Evolutionary conservation across 2,329 filamentous ascomycete species (phyloP).

Genomic region (Eutypa lata): DNA sequence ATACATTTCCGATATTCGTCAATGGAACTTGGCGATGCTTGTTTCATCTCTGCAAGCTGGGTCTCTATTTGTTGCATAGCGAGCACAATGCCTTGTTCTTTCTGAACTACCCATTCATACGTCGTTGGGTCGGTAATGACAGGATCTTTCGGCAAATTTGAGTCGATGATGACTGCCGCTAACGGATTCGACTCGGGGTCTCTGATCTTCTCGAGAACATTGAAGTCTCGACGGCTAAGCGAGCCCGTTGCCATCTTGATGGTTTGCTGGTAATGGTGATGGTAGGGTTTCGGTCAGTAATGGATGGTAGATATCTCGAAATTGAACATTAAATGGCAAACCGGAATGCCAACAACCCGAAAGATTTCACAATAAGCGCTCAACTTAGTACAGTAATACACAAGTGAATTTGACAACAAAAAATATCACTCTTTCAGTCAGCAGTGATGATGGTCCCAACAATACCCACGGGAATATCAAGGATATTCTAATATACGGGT

Average conservation of each 20-base stretch:
- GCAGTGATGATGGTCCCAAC: neutral
- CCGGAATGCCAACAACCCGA: neutral
- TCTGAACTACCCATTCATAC: constrained; percentile 49
- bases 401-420: neutral
- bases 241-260: constrained; percentile 43
- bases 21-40: constrained; percentile 34
- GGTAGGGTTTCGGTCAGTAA: neutral
- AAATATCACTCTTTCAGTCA: neutral
- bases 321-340: neutral
- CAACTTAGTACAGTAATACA: neutral
- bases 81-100: constrained; percentile 52
- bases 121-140: constrained; percentile 47
- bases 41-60: constrained; percentile 42
- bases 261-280: neutral
- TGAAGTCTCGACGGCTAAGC: constrained; percentile 57
- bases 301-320: neutral
- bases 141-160: constrained; percentile 54
- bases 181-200: constrained; percentile 62
- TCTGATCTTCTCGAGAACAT: constrained; percentile 64
- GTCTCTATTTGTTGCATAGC: constrained; percentile 54
- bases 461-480: neutral
- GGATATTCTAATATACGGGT: neutral
- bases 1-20: constrained; percentile 47
- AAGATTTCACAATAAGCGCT: neutral
- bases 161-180: constrained; percentile 51